Percentiles rank a stretch among this genome's conserved stretches.
These are phyloP conservation scores for Lenzites betulinus DNA, from an alignment of 768 basidiomycete genomes.

Conservation along the genomic window DNA sequence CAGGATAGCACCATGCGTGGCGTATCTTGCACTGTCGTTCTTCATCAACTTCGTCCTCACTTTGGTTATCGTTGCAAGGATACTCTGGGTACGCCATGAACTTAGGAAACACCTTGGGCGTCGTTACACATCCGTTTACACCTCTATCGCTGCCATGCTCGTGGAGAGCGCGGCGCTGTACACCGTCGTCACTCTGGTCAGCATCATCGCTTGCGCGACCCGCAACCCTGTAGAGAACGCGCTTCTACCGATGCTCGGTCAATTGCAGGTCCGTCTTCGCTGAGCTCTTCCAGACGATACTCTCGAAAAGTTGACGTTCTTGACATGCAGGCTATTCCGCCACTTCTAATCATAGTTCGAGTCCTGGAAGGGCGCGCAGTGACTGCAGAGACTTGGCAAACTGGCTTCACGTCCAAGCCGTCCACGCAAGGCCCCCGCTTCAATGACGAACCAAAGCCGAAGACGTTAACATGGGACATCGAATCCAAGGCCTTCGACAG, in stretches of 20 bases:
- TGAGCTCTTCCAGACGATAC: background rate
- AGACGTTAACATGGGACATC: too few species aligned
- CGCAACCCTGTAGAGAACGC: conserved; percentile 26
- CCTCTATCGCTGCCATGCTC: conserved; percentile 24
- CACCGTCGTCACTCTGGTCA: conserved; percentile 17
- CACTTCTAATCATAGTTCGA: conserved; percentile 24
- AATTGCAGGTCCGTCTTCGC: conserved; percentile 25
- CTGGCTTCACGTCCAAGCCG: too few species aligned
- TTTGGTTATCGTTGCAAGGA: conserved; percentile 20
- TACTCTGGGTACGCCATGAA: conserved; percentile 10
- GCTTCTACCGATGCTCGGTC: conserved; percentile 28
- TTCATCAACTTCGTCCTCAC: conserved; percentile 25
- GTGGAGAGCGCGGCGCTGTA: conserved; percentile 29
- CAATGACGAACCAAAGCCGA: too few species aligned
- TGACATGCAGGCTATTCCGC: conserved; percentile 22
- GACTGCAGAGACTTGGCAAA: conserved; percentile 7
- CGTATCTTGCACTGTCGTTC: conserved; percentile 26
- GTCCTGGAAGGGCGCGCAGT: conserved; percentile 22
- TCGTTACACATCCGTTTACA: conserved; percentile 3
- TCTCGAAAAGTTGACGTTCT: background rate
- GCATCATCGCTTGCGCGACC: conserved; percentile 23
- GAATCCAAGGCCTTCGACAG: background rate
- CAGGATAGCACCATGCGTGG: conserved; percentile 15
- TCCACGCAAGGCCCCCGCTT: too few species aligned
- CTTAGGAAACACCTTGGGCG: background rate